phyloP scores from a whole-genome alignment of 2,329 filamentous ascomycete genomes.

The Sporothrix schenckii region DNA sequence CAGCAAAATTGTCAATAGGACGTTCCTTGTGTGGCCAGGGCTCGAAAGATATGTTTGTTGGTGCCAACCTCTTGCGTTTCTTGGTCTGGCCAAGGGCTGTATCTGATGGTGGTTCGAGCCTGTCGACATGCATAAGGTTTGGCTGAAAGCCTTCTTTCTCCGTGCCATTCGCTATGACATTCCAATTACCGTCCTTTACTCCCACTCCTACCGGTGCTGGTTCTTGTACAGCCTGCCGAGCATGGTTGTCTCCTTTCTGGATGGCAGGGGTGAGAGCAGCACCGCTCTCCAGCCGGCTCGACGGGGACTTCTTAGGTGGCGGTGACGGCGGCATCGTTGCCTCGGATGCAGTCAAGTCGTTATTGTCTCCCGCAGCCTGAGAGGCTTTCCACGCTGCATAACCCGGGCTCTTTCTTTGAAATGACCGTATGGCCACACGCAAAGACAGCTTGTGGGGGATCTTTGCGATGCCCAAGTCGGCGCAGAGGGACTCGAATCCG shows the following conservation, averaged over 20 bases:
- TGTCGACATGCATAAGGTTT: neutral
- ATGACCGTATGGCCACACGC: slow-evolving; percentile 57
- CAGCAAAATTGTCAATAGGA: neutral
- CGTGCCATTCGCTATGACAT: neutral
- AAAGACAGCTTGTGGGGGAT: slow-evolving; percentile 63
- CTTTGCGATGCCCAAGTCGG: slow-evolving; percentile 59
- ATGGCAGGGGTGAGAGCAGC: neutral
- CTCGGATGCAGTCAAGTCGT: neutral
- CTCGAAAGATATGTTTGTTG: slow-evolving; percentile 35
- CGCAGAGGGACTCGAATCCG: slow-evolving; percentile 53
- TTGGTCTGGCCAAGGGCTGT: slow-evolving; percentile 32
- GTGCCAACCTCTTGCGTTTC: slow-evolving; percentile 42
- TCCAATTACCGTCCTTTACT: neutral
- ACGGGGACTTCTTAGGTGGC: neutral
- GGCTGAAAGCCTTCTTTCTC: neutral
- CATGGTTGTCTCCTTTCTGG: slow-evolving; percentile 2
- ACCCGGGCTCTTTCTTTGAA: slow-evolving; percentile 56
- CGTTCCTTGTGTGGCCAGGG: neutral
- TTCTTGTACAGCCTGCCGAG: neutral
- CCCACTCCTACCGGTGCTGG: neutral
- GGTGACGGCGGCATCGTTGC: neutral
- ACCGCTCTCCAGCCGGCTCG: neutral
- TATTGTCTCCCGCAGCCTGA: neutral
- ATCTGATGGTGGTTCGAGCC: neutral
- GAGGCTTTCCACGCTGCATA: slow-evolving; percentile 49